Evolutionary conservation across 2,329 filamentous ascomycete species (phyloP).

Genomic region (Colletotrichum liaoningense): DNA sequence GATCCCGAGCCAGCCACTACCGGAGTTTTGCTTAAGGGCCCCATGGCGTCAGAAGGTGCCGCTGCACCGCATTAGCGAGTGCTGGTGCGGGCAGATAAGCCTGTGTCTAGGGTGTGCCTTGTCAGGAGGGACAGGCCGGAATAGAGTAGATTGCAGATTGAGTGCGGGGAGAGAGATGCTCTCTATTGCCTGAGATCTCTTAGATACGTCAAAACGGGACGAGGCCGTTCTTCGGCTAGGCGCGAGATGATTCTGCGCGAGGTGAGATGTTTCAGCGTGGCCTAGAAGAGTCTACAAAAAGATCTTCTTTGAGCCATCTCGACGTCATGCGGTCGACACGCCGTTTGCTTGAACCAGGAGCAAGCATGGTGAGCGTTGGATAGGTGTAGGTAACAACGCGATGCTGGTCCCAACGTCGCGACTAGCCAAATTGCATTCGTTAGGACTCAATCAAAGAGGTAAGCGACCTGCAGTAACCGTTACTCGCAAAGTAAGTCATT

Average conservation of each 20-base stretch:
- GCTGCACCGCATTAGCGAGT: neutral
- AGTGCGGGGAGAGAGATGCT: conserved; percentile 29
- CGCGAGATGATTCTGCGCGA: neutral
- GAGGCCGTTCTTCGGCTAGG: neutral
- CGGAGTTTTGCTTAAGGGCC: conserved; percentile 1
- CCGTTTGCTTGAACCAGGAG: neutral
- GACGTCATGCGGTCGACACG: neutral
- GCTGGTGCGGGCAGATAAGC: neutral
- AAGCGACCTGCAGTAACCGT: neutral
- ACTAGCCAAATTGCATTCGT: neutral
- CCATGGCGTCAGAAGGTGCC: conserved; percentile 12
- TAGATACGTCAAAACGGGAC: neutral
- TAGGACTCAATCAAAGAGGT: neutral
- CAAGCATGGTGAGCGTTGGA: neutral
- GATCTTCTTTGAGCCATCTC: neutral
- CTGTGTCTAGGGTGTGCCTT: conserved; percentile 25
- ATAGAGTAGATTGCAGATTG: neutral
- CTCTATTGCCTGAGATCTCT: neutral
- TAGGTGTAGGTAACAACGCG: neutral
- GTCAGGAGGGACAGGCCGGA: conserved; percentile 12
- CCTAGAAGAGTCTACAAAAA: conserved; percentile 2
- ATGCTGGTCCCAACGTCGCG: neutral
- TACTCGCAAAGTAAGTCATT: no score
- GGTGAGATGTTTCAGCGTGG: conserved; percentile 1
- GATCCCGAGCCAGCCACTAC: conserved; percentile 15